Percentiles rank a stretch among this genome's conserved stretches.
phyloP scores from a whole-genome alignment of 345 rosid genomes.

The Gossypium thurberi region DNA sequence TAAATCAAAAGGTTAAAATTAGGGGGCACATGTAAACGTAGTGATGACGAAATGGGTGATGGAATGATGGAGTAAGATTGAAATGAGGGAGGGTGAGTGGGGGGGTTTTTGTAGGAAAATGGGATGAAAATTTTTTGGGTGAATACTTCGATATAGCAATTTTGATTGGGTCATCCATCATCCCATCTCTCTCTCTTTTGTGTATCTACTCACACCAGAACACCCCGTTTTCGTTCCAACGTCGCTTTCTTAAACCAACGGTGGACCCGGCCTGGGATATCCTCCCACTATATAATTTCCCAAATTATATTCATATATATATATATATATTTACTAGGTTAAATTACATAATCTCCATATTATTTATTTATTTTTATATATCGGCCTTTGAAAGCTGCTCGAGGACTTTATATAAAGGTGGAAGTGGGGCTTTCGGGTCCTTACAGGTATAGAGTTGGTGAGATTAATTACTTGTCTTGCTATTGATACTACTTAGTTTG shows the following conservation, averaged over 20 bases:
- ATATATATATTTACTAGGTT: too few relatives aligned
- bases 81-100: conserved; percentile 34
- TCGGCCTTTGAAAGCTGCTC: conserved; percentile 12
- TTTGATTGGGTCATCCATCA: conserved; percentile 34
- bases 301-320: too few relatives aligned
- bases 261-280: conserved; percentile 21
- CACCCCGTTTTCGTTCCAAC: conserved; percentile 40
- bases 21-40: conserved; percentile 29
- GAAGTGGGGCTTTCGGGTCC: conserved; percentile 41
- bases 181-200: conserved; percentile 14
- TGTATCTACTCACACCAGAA: conserved; percentile 24
- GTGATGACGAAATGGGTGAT: conserved; percentile 69
- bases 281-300: too few relatives aligned
- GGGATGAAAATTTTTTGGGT: conserved; percentile 12
- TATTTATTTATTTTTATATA: neutral
- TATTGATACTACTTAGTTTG: neutral
- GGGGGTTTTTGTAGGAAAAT: conserved; percentile 34
- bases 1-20: neutral
- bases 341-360: too few relatives aligned
- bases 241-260: conserved; percentile 36
- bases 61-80: conserved; percentile 69
- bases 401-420: conserved; percentile 30
- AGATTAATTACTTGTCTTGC: conserved; percentile 10
- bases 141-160: conserved; percentile 10
- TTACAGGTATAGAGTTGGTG: conserved; percentile 27